Evolutionary conservation across 495 filamentous ascomycete species (phyloP).

Genomic region (Aspergillus nidulans): DNA sequence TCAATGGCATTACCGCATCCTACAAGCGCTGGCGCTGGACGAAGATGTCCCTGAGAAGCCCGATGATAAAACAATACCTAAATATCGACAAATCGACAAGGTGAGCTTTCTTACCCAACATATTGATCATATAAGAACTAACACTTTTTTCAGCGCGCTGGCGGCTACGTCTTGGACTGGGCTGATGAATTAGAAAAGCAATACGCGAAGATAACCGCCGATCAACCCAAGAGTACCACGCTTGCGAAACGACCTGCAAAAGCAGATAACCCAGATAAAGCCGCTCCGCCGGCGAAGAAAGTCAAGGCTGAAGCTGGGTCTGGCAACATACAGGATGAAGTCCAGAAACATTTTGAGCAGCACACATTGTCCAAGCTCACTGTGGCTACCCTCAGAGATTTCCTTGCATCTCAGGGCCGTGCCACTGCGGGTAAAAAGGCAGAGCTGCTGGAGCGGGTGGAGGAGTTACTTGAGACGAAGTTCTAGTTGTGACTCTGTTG

Average conservation of each 20-base stretch:
- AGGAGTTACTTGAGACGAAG: slow-evolving; percentile 64
- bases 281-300: slow-evolving; percentile 41
- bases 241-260: slow-evolving; percentile 46
- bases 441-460: slow-evolving; percentile 72
- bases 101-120: slow-evolving; percentile 17
- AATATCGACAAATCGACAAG: slow-evolving; percentile 80
- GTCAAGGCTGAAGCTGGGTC: slow-evolving; percentile 43
- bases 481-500: slow-evolving; percentile 23
- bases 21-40: slow-evolving; percentile 88
- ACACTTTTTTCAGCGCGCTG: slow-evolving; percentile 52
- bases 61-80: slow-evolving; percentile 82
- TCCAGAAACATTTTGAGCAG: slow-evolving; percentile 57
- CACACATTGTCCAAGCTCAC: slow-evolving; percentile 67
- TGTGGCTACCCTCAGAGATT: slow-evolving; percentile 64
- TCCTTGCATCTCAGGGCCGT: slow-evolving; percentile 58
- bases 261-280: slow-evolving; percentile 24
- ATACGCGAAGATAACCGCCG: slow-evolving; percentile 38
- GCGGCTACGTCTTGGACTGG: slow-evolving; percentile 73
- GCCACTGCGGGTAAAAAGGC: slow-evolving; percentile 67
- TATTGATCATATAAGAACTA: background rate
- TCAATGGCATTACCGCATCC: slow-evolving; percentile 96
- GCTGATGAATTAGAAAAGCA: slow-evolving; percentile 58
- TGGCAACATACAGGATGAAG: slow-evolving; percentile 46
- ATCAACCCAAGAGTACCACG: slow-evolving; percentile 26
- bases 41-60: slow-evolving; percentile 80